phyloP scores from a whole-genome alignment of 495 filamentous ascomycete genomes.

The Aspergillus incahuasiensis region DNA sequence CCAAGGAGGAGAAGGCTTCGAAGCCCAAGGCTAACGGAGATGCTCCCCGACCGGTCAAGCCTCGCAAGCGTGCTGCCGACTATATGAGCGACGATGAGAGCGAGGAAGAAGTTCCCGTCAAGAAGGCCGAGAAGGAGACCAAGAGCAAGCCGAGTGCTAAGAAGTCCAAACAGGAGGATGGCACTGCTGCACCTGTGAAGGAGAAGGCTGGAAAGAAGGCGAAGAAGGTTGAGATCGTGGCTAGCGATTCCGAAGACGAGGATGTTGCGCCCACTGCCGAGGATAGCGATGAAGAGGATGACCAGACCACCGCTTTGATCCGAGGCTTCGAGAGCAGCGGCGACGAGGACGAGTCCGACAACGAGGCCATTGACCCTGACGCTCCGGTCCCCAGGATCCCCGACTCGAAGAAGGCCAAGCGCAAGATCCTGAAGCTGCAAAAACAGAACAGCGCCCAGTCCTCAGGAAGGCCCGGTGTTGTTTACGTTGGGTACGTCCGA shows the following conservation, averaged over 20 bases:
- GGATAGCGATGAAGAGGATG: slow-evolving; percentile 41
- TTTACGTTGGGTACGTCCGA: slow-evolving; percentile 67
- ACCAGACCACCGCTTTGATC: slow-evolving; percentile 64
- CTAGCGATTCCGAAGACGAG: slow-evolving; percentile 29
- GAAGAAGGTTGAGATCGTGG: slow-evolving; percentile 28
- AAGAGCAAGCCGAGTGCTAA: slow-evolving; percentile 29
- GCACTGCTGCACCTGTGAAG: slow-evolving; percentile 29
- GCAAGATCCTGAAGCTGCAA: slow-evolving; percentile 49
- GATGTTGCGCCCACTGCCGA: slow-evolving; percentile 26
- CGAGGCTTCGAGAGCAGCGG: slow-evolving; percentile 79
- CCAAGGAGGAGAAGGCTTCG: slow-evolving; percentile 22
- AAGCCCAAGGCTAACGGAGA: slow-evolving; percentile 34
- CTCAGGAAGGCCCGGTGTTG: slow-evolving; percentile 61
- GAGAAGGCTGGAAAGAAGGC: slow-evolving; percentile 28
- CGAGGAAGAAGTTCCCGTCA: slow-evolving; percentile 17
- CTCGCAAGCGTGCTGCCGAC: slow-evolving; percentile 54
- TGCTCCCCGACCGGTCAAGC: slow-evolving; percentile 34
- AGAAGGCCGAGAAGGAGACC: slow-evolving; percentile 19
- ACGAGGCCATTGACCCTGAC: slow-evolving; percentile 51
- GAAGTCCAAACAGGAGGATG: slow-evolving; percentile 41
- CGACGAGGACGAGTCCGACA: slow-evolving; percentile 52
- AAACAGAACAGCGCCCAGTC: slow-evolving; percentile 30
- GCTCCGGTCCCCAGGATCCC: slow-evolving; percentile 56
- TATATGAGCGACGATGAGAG: slow-evolving; percentile 44
- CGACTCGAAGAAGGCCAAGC: slow-evolving; percentile 60